These are phyloP conservation scores for Coemansia sp. DNA, from an alignment of 192 early-diverging fungal genomes.

Conservation along the genomic window DNA sequence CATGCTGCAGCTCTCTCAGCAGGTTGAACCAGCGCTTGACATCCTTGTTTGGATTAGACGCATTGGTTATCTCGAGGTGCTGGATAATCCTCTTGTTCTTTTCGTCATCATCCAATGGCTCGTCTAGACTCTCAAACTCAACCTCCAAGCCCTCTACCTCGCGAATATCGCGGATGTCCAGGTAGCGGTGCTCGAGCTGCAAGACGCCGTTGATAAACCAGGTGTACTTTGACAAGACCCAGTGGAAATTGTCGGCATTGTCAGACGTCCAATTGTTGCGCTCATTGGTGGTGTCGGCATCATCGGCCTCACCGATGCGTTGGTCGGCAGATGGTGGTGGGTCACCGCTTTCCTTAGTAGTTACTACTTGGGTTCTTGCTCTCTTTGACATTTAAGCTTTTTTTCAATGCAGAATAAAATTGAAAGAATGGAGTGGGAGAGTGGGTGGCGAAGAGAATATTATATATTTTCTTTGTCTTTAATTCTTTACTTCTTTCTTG, in stretches of 20 bases:
- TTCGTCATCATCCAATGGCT: background rate
- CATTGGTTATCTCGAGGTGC: conserved; percentile 22
- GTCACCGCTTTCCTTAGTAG: background rate
- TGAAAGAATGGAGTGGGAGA: no score
- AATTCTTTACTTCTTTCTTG: conserved; percentile 6
- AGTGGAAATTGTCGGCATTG: conserved; percentile 48
- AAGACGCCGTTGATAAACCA: conserved; percentile 18
- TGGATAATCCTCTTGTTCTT: conserved; percentile 26
- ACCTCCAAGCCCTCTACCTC: conserved; percentile 25
- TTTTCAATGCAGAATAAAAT: background rate
- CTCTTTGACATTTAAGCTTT: conserved; percentile 9
- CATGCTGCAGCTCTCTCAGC: conserved; percentile 26
- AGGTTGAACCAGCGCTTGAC: conserved; percentile 23
- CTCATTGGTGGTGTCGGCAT: conserved; percentile 12
- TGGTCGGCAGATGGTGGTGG: background rate
- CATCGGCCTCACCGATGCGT: background rate
- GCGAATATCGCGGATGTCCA: conserved; percentile 37
- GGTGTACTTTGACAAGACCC: conserved; percentile 34
- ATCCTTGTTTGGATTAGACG: conserved; percentile 38
- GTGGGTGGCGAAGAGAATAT: no score
- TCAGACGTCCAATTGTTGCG: conserved; percentile 34
- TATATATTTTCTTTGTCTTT: background rate
- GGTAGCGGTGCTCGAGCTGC: conserved; percentile 37
- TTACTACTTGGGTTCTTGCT: background rate
- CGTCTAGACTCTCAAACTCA: background rate